phyloP scores from a whole-genome alignment of 768 basidiomycete genomes.

The Suillus subluteus region DNA sequence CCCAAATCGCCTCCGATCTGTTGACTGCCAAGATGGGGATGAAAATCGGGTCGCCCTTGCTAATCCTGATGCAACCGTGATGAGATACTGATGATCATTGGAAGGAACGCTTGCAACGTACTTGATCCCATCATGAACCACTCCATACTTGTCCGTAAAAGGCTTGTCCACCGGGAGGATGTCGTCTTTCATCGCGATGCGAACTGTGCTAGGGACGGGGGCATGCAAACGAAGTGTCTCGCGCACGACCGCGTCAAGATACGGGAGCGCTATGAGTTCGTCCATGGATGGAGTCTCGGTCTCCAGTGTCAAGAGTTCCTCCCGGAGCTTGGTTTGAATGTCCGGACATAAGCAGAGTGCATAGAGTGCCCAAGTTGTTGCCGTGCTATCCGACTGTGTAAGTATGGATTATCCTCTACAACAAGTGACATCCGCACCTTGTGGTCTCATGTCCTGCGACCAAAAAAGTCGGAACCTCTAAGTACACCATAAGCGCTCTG shows the following conservation, averaged over 20 bases:
- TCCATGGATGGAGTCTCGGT: conserved; percentile 72
- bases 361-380: conserved; percentile 61
- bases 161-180: conserved; percentile 53
- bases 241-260: conserved; percentile 67
- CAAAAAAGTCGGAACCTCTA: conserved; percentile 66
- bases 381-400: conserved; percentile 30
- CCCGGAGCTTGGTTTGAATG: conserved; percentile 57
- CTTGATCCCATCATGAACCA: conserved; percentile 43
- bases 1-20: conserved; percentile 58
- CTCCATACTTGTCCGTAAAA: conserved; percentile 47
- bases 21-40: conserved; percentile 61
- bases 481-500: not conserved
- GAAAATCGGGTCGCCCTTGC: conserved; percentile 50
- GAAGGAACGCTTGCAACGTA: conserved; percentile 20
- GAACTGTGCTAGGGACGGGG: conserved; percentile 47
- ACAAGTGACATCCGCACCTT: conserved; percentile 34
- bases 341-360: conserved; percentile 51
- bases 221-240: conserved; percentile 62
- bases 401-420: not conserved
- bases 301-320: conserved; percentile 54
- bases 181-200: conserved; percentile 56
- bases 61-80: conserved; percentile 29
- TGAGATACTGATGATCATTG: not conserved
- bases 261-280: conserved; percentile 63
- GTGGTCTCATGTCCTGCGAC: conserved; percentile 66